These are phyloP conservation scores for Nitzschia sp. DNA, from an alignment of 108 stramenopile species.

Conservation along the genomic window DNA sequence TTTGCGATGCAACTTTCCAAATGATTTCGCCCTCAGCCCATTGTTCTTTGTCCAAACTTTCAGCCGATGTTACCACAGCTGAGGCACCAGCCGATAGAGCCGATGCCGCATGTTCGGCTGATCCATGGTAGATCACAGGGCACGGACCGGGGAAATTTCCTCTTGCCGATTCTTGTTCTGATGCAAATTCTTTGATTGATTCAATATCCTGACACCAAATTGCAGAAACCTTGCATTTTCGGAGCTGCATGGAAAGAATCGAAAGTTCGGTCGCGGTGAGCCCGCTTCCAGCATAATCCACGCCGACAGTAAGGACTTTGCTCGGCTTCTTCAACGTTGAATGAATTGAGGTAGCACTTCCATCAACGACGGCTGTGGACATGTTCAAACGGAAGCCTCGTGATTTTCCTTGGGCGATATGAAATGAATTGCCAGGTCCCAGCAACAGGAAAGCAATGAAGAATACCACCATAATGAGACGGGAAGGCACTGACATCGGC, in stretches of 20 bases:
- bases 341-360: constrained; percentile 22
- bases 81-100: constrained; percentile 41
- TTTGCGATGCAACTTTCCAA: constrained; percentile 39
- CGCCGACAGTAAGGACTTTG: constrained; percentile 46
- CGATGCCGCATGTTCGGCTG: constrained; percentile 7
- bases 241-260: constrained; percentile 62
- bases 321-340: constrained; percentile 42
- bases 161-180: constrained; percentile 42
- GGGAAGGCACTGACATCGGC: too few relatives aligned
- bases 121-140: constrained; percentile 35
- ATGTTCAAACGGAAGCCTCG: too few relatives aligned
- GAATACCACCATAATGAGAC: too few relatives aligned
- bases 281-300: constrained; percentile 34
- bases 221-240: constrained; percentile 47
- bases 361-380: constrained; percentile 6
- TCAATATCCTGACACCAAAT: constrained; percentile 38
- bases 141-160: constrained; percentile 53
- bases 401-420: too few relatives aligned
- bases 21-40: constrained; percentile 44
- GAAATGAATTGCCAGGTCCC: too few relatives aligned
- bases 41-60: not conserved
- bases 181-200: constrained; percentile 20
- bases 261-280: constrained; percentile 21
- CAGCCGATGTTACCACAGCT: constrained; percentile 30
- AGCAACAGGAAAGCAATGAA: too few relatives aligned